Conservation (phyloP, 2,329 filamentous ascomycete genomes). For the Colletotrichum zoysiae region DNA sequence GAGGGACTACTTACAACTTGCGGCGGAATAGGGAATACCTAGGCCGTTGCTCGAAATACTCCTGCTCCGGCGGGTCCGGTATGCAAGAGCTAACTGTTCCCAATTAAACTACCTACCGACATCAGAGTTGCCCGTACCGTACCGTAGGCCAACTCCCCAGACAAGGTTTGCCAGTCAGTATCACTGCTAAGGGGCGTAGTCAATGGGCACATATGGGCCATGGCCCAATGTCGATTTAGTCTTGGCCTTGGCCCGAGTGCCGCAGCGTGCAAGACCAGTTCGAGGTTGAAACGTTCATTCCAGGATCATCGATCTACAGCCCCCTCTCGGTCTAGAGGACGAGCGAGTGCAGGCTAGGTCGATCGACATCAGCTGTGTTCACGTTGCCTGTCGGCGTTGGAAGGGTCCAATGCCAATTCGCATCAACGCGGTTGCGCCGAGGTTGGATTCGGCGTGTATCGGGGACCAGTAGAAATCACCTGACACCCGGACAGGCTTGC, state of each 20-base stretch:
- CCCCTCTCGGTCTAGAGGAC: constrained; percentile 7
- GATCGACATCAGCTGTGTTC: constrained; percentile 11
- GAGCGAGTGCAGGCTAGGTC: constrained; percentile 6
- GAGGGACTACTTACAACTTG: neutral
- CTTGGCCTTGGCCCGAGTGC: constrained; percentile 31
- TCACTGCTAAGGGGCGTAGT: constrained; percentile 25
- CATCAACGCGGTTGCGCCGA: neutral
- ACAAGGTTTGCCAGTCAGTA: constrained; percentile 26
- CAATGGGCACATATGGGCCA: neutral
- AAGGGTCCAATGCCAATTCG: constrained; percentile 1
- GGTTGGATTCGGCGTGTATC: neutral
- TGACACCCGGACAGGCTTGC: neutral
- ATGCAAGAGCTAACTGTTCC: neutral
- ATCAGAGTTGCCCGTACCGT: neutral
- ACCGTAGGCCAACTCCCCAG: constrained; percentile 19
- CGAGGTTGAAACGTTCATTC: constrained; percentile 42
- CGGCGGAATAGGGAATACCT: neutral
- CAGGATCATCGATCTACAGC: constrained; percentile 37
- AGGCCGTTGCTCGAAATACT: neutral
- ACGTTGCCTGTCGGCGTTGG: constrained; percentile 2
- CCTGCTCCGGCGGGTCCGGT: constrained; percentile 33
- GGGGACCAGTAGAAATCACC: constrained; percentile 9
- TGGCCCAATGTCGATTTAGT: constrained; percentile 16
- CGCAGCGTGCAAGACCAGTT: constrained; percentile 30
- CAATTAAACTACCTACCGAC: constrained; percentile 6